Evolutionary conservation across 2,329 filamentous ascomycete genomes (phyloP).

Genomic region (Phialophora tarda): DNA sequence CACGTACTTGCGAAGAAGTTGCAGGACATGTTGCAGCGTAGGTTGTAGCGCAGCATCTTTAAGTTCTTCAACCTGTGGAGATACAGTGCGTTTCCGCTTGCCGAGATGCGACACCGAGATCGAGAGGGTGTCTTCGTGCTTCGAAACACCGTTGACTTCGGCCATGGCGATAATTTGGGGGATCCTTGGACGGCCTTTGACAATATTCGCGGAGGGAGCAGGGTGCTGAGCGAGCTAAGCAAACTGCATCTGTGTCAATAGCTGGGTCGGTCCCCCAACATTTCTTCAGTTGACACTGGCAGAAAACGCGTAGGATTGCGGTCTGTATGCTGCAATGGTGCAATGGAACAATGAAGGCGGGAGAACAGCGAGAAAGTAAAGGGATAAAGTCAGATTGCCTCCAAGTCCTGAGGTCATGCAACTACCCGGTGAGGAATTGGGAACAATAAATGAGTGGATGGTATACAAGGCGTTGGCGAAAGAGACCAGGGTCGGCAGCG

Average conservation of each 20-base stretch:
- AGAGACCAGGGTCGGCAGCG: background rate
- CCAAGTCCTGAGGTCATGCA: background rate
- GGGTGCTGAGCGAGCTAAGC: slow-evolving; percentile 1
- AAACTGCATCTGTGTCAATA: slow-evolving; percentile 10
- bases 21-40: slow-evolving; percentile 27
- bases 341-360: background rate
- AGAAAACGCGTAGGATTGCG: background rate
- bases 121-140: slow-evolving; percentile 23
- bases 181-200: background rate
- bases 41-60: slow-evolving; percentile 25
- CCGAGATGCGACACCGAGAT: slow-evolving; percentile 31
- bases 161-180: slow-evolving; percentile 25
- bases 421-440: background rate
- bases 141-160: slow-evolving; percentile 29
- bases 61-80: slow-evolving; percentile 30
- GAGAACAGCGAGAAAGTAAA: background rate
- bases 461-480: background rate
- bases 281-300: background rate
- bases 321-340: background rate
- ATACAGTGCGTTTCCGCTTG: slow-evolving; percentile 38
- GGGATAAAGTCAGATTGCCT: background rate
- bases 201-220: background rate
- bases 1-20: slow-evolving; percentile 30
- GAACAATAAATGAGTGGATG: background rate
- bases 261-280: background rate